Conservation (phyloP, 148 eudicot genomes). For the Beta vulgaris region DNA sequence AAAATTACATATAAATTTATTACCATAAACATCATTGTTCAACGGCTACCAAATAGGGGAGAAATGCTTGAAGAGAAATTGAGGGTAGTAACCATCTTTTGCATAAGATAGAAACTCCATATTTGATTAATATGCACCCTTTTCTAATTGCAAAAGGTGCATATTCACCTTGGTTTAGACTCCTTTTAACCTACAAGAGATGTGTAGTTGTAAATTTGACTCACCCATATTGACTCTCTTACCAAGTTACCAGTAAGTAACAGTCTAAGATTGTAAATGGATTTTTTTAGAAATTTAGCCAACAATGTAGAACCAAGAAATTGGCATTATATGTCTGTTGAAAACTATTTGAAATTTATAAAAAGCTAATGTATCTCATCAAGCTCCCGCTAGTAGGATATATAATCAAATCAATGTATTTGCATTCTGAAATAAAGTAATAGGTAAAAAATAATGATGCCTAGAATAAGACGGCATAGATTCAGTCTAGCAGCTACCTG, state of each 20-base stretch:
- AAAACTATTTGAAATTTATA: too few species aligned
- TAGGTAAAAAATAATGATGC: not conserved
- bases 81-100: not conserved
- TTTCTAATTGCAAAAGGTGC: too few species aligned
- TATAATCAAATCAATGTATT: not conserved
- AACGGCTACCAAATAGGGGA: too few species aligned
- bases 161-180: not conserved
- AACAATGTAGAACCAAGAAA: not conserved
- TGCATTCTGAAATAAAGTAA: too few species aligned
- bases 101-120: not conserved
- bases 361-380: not conserved
- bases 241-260: too few species aligned
- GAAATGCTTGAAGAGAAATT: not conserved
- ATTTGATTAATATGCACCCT: not conserved
- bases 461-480: not conserved
- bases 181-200: not conserved
- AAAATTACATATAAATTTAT: too few species aligned
- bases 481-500: slow-evolving; percentile 46
- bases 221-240: too few species aligned
- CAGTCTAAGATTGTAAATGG: not conserved
- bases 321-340: not conserved
- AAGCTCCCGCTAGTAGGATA: not conserved
- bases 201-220: too few species aligned
- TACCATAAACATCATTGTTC: too few species aligned
- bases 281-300: not conserved